phyloP scores from a whole-genome alignment of 352 stramenopile genomes.

The Phytophthora idaei region DNA sequence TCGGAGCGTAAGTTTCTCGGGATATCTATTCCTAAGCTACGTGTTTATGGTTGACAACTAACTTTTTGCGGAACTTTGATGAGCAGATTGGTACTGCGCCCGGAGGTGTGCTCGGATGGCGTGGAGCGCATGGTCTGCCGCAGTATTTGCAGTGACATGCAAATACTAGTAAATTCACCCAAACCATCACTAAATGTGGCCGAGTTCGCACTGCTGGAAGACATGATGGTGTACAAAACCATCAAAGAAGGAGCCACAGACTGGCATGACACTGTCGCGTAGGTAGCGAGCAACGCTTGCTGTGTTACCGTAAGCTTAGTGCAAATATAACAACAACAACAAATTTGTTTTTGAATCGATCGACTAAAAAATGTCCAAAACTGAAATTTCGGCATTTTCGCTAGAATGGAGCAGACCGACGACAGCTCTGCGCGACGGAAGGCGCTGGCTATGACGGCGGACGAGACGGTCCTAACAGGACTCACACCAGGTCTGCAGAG shows the following conservation, averaged over 20 bases:
- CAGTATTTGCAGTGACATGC: constrained; percentile 37
- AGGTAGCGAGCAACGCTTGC: too few species aligned
- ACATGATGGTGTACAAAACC: constrained; percentile 30
- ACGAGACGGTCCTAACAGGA: neutral
- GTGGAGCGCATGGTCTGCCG: constrained; percentile 36
- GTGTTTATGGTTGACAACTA: too few species aligned
- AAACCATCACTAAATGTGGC: constrained; percentile 21
- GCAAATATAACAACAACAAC: too few species aligned
- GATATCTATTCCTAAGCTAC: neutral
- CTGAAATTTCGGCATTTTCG: too few species aligned
- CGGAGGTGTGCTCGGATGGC: constrained; percentile 31
- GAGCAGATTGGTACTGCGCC: constrained; percentile 27
- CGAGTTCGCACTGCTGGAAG: constrained; percentile 25
- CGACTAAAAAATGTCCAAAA: too few species aligned
- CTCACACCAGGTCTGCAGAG: neutral
- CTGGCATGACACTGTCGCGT: constrained; percentile 18
- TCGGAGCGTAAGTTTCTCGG: constrained; percentile 42
- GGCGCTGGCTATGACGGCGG: neutral
- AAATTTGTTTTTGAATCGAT: too few species aligned
- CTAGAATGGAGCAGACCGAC: neutral
- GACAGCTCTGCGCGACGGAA: neutral
- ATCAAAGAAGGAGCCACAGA: constrained; percentile 29
- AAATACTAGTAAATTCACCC: constrained; percentile 15
- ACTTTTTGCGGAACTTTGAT: neutral
- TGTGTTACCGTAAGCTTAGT: too few species aligned